phyloP scores from a whole-genome alignment of 345 rosid species.

The Gossypium turneri region DNA sequence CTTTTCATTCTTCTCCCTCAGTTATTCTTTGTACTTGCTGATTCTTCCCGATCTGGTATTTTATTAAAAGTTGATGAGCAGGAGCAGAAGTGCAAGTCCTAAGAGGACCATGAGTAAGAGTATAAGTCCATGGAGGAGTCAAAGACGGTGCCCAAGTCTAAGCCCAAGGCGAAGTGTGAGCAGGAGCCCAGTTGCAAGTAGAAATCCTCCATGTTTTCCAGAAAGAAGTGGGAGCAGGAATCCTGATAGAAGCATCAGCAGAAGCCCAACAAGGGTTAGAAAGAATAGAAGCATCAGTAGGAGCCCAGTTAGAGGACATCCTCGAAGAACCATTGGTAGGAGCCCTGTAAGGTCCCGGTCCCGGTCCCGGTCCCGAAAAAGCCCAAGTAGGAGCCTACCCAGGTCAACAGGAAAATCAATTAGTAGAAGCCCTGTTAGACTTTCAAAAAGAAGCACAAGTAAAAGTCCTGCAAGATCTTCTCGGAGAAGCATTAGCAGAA shows the following conservation, averaged over 20 bases:
- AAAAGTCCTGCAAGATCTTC: slow-evolving; percentile 42
- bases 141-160: slow-evolving; percentile 58
- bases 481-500: slow-evolving; percentile 52
- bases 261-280: slow-evolving; percentile 48
- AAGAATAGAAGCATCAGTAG: slow-evolving; percentile 22
- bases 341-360: slow-evolving; percentile 32
- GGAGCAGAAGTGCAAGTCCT: slow-evolving; percentile 91
- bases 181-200: slow-evolving; percentile 19
- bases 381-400: slow-evolving; percentile 53
- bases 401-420: slow-evolving; percentile 22
- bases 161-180: slow-evolving; percentile 38
- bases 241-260: slow-evolving; percentile 42
- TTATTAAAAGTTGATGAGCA: slow-evolving; percentile 61
- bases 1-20: slow-evolving; percentile 39
- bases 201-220: slow-evolving; percentile 19
- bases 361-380: slow-evolving; percentile 29
- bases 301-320: slow-evolving; percentile 31
- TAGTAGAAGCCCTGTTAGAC: slow-evolving; percentile 38
- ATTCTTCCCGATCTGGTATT: slow-evolving; percentile 41
- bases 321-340: slow-evolving; percentile 25
- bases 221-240: slow-evolving; percentile 40
- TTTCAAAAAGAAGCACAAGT: slow-evolving; percentile 25
- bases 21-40: slow-evolving; percentile 36
- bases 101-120: slow-evolving; percentile 76
- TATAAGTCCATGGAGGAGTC: slow-evolving; percentile 59